Evolutionary conservation across 1,284 basidiomycete genomes (phyloP).

Genomic region (Hortiboletus rubellus): DNA sequence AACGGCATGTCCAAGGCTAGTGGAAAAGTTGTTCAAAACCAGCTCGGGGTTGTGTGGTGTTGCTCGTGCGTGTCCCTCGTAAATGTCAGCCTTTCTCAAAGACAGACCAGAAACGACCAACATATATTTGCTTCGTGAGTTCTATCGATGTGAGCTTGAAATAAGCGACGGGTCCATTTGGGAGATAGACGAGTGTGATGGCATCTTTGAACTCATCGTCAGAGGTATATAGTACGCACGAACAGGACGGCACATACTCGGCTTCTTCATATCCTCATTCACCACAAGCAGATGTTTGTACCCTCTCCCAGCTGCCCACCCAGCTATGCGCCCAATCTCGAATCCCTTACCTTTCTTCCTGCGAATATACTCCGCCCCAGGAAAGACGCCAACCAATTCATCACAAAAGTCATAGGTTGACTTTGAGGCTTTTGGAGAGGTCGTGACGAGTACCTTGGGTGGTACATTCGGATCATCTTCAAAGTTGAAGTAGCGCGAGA

Average conservation of each 20-base stretch:
- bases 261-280: slow-evolving; percentile 92
- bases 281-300: slow-evolving; percentile 91
- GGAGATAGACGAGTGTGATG: slow-evolving; percentile 89
- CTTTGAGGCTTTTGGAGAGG: slow-evolving; percentile 84
- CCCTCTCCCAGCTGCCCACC: slow-evolving; percentile 88
- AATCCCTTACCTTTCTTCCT: slow-evolving; percentile 92
- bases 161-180: slow-evolving; percentile 92
- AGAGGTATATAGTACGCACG: slow-evolving; percentile 7
- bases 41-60: slow-evolving; percentile 95
- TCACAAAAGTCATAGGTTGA: slow-evolving; percentile 87
- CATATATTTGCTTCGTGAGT: slow-evolving; percentile 84
- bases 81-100: slow-evolving; percentile 11
- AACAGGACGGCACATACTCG: slow-evolving; percentile 62
- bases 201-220: slow-evolving; percentile 56
- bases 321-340: slow-evolving; percentile 90
- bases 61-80: slow-evolving; percentile 86
- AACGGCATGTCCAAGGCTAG: slow-evolving; percentile 89
- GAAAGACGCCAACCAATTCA: slow-evolving; percentile 89
- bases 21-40: slow-evolving; percentile 94
- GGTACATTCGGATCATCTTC: slow-evolving; percentile 64
- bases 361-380: slow-evolving; percentile 91
- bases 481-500: slow-evolving; percentile 68
- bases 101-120: slow-evolving; percentile 38
- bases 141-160: slow-evolving; percentile 93
- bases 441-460: slow-evolving; percentile 89